Conservation (phyloP, 768 basidiomycete species). For the Lentinula guzmanii region DNA sequence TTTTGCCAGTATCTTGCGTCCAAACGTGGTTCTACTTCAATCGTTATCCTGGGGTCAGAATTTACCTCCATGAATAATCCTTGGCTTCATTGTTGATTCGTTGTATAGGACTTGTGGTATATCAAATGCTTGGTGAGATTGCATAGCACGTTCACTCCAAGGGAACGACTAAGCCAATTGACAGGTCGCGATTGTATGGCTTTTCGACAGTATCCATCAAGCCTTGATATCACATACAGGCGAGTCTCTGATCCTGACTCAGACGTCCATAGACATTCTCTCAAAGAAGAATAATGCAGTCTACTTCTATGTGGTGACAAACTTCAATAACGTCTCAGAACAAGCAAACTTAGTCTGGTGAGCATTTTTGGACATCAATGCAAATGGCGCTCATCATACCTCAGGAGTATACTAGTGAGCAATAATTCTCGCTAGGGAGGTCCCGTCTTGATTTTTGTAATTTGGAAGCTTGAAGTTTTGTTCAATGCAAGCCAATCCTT, state of each 20-base stretch:
- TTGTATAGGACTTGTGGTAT: conserved; percentile 39
- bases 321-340: conserved; percentile 37
- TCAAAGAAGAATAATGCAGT: conserved; percentile 23
- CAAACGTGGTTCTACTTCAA: conserved; percentile 54
- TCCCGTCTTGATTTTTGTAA: neutral
- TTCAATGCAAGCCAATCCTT: conserved; percentile 38
- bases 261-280: neutral
- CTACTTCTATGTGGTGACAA: conserved; percentile 47
- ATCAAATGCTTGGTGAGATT: conserved; percentile 40
- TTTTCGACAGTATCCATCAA: conserved; percentile 49
- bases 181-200: conserved; percentile 43
- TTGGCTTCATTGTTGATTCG: neutral
- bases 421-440: neutral
- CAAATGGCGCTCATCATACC: neutral
- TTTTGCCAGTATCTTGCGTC: conserved; percentile 41
- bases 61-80: neutral
- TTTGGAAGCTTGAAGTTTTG: conserved; percentile 43
- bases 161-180: neutral
- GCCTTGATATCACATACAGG: conserved; percentile 48
- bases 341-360: conserved; percentile 43
- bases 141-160: neutral
- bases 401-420: conserved; percentile 47
- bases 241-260: conserved; percentile 13
- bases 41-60: conserved; percentile 34
- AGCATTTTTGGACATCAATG: conserved; percentile 10